Evolutionary conservation across 805 yeast species (phyloP), one percentile per base, ranked within the genome.

Genomic region (Scheffersomyces lignosus): DNA sequence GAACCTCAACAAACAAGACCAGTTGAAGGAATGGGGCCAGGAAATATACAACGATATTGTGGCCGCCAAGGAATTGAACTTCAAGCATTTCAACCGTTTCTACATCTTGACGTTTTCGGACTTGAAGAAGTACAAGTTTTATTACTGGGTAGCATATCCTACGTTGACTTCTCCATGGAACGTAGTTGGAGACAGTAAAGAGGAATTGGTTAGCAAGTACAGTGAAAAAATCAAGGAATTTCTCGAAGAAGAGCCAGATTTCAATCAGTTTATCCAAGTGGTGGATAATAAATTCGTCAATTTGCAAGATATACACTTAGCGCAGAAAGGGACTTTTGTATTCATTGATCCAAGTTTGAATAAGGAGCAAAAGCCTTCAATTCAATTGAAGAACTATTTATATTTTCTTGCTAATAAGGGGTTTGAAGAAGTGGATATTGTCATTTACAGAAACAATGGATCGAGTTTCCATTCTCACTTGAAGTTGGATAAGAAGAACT

Each of bases 121-220:
- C 59, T 72, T 93, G 55, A 93, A 93, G 58, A 87, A 85, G 62
- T 90, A 85, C 66, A 81, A 76, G 52, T 91, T 84, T 54, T 84
- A 77, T 52, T 90, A 93, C 61, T 95, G 99, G 99, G 75, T 87
- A 45, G 83, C 87, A 12, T 80, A 79, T 44, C 97, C 99, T 0
- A 63, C 77, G 1, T 57, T 87, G 23, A 69, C 70, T 27, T 61
- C 79, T 6, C 65, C 64, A 9, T 83, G 88, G 87, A 31, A 18
- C 7, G 38, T 53, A 7, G 23, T 14, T 4, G 4, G 12, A 6
- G 18, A 25, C 17, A 27, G 29, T 4, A 46, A 46, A 4, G 22
- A 30, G 25, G 18, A 9, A 23, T 14, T 30, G 25, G 26, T 27
- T 12, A 29, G 16, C 13, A 18, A 24, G 10, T 14, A 28, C n/a